These are phyloP conservation scores for Macadamia integrifolia DNA, from an alignment of 164 flowering plant genomes.

Conservation along the genomic window DNA sequence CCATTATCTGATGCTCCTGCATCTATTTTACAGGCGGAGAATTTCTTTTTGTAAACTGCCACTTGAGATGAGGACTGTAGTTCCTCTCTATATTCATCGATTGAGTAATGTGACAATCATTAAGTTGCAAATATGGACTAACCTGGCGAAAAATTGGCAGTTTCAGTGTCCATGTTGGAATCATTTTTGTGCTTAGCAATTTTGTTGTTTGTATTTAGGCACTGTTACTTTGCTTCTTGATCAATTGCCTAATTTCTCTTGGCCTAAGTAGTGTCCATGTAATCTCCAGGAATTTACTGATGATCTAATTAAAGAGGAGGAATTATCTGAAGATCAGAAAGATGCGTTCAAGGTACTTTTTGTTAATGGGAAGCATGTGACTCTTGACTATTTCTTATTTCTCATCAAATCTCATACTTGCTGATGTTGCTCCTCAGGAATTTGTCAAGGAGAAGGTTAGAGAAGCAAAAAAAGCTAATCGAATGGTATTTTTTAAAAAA, in stretches of 20 bases:
- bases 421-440: conserved; percentile 36
- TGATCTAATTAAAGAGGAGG: conserved; percentile 57
- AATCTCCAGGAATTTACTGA: conserved; percentile 67
- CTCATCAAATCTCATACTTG: not conserved
- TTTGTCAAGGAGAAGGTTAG: conserved; percentile 76
- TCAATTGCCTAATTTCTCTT: too few relatives aligned
- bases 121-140: not conserved
- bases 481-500: conserved; percentile 45
- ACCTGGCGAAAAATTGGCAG: not conserved
- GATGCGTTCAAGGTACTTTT: conserved; percentile 66
- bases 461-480: conserved; percentile 74
- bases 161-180: too few relatives aligned
- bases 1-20: too few relatives aligned
- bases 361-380: not conserved
- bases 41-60: not conserved
- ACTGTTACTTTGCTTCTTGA: too few relatives aligned
- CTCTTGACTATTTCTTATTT: not conserved
- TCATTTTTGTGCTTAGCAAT: too few relatives aligned
- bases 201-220: too few relatives aligned
- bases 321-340: conserved; percentile 63
- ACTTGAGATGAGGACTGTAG: not conserved
- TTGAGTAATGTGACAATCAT: not conserved
- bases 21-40: not conserved
- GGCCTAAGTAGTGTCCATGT: not conserved
- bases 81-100: not conserved